phyloP scores from a whole-genome alignment of 73 alveolate species.

The Tetrahymena malaccensis region DNA sequence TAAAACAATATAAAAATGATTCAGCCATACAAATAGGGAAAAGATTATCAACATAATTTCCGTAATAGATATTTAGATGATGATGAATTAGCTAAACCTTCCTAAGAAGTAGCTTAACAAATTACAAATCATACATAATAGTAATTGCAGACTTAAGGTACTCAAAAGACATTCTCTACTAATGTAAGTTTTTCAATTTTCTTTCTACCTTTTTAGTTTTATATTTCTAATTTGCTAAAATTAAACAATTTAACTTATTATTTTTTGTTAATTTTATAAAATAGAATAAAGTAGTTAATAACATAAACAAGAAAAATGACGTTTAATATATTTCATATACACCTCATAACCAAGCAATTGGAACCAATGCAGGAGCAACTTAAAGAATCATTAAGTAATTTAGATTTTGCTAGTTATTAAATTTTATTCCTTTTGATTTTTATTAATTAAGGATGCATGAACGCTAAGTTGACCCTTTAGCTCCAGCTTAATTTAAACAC shows the following conservation, averaged over 20 bases:
- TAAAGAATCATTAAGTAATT: neutral
- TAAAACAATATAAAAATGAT: neutral
- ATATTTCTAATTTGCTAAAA: neutral
- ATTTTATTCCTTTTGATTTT: neutral
- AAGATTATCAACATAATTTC: neutral
- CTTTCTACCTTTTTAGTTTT: neutral
- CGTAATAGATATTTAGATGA: neutral
- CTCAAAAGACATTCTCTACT: neutral
- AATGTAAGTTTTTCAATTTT: neutral
- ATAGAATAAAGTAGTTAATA: neutral
- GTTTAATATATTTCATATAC: neutral
- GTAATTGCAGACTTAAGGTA: neutral
- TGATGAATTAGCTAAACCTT: neutral
- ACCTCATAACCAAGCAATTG: neutral
- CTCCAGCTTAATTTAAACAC: constrained; percentile 70
- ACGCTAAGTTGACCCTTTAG: constrained; percentile 67
- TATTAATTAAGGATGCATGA: constrained; percentile 49
- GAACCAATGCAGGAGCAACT: neutral
- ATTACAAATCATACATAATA: neutral
- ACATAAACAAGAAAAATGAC: neutral
- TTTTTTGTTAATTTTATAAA: neutral
- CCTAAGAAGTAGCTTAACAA: neutral
- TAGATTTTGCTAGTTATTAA: neutral
- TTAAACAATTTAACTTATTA: neutral
- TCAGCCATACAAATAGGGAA: neutral